Base-by-base conservation (phyloP, 257 asterid genomes). In the Nemophila menziesii region DNA sequence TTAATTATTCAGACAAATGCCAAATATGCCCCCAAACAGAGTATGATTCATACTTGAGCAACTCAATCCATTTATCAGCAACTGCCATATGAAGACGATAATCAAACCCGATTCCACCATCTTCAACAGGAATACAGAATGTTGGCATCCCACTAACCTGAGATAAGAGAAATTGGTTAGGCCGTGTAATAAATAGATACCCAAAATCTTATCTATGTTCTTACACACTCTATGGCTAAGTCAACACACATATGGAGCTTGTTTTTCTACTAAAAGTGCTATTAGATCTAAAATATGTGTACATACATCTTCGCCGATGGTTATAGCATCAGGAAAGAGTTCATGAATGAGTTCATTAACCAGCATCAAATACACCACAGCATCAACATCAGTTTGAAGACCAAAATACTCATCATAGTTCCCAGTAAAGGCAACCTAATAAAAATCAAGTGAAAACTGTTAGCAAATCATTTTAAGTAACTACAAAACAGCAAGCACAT, bases 81-180 rank as follows among this genome's bases (percentile, higher is more conserved):
- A 90, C 58, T 52, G 99, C 99, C 99, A 90, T 90, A 50, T 90
- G 99, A 48, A 90, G 78, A 47, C 99, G 94, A 66, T 80, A 90
- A 67, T 90, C 96, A 66, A 90, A 90, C 46, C 99, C 96, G 59
- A 85, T 67, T 43, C 99, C 99, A 5, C 99, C 99, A 72, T 85
- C 99, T 71, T 67, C 63, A 65, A 90, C 78, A 48, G 99, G 78
- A 60, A 85, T 58, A 56, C 96, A 76, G 67, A 85, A 81, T 11
- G 96, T 44, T 20, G 99, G 99, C 99, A 90, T 90, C 63, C 99
- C 99, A 56, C 96, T 85, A 39, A 90, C 99, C 99, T 89, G 89
- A 62, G 57, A 60, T 48, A 40, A 40, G 12, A 41, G 15, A 52
- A 47, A 53, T 39, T 50, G 54, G 43, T 42, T 38, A 26, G 44